phyloP scores from a whole-genome alignment of 306 rosid genomes.

The Cotoneaster glaucophyllus region DNA sequence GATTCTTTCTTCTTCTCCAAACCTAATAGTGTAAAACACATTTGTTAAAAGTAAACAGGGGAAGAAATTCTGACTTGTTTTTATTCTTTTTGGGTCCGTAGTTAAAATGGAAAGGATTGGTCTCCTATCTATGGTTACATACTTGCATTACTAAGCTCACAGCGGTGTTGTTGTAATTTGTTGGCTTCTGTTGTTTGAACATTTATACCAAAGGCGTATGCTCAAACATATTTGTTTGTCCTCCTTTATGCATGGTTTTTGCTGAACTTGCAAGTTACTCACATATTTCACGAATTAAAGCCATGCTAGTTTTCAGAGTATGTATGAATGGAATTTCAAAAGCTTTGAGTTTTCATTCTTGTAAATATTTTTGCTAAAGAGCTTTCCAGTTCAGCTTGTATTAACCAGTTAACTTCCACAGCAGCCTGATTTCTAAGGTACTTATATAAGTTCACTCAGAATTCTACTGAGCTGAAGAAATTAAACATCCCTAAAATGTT shows the following conservation, averaged over 20 bases:
- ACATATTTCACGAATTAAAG: neutral
- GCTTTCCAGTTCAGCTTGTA: neutral
- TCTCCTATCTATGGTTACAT: neutral
- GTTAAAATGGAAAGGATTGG: neutral
- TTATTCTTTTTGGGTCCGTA: neutral
- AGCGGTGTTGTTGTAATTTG: neutral
- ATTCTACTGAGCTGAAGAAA: neutral
- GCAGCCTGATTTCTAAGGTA: neutral
- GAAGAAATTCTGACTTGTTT: too few species aligned
- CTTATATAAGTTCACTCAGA: neutral
- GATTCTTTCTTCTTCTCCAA: neutral
- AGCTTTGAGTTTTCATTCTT: neutral
- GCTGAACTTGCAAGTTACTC: neutral
- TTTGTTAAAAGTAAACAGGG: neutral
- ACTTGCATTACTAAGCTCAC: neutral
- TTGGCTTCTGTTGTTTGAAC: neutral
- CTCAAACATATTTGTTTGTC: neutral
- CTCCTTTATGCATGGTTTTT: neutral
- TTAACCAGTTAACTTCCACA: neutral
- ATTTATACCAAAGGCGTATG: neutral
- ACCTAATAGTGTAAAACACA: neutral
- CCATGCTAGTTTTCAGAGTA: neutral
- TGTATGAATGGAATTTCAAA: neutral
- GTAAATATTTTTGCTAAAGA: neutral
- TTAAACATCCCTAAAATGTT: neutral